Evolutionary conservation across 129 eudicot genomes (phyloP).

Genomic region (Chrysanthemum makinoi): DNA sequence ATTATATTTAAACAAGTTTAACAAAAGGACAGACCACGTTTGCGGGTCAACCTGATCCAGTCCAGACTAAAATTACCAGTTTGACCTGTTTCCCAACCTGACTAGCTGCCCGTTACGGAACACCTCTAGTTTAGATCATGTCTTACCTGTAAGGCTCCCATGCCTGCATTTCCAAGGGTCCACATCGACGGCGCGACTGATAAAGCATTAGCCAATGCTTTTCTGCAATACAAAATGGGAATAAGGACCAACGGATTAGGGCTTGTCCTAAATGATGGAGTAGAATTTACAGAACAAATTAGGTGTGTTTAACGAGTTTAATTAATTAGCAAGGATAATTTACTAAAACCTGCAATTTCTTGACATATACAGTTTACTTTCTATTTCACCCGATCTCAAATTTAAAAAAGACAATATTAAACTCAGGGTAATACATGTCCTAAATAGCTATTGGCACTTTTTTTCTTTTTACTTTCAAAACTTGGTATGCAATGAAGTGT

Average conservation of each 20-base stretch:
- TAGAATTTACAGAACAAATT: too few species aligned
- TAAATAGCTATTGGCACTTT: too few species aligned
- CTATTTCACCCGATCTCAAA: too few species aligned
- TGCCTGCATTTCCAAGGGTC: slow-evolving; percentile 99
- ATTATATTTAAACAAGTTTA: not conserved
- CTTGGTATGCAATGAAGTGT: too few species aligned
- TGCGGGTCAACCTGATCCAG: not conserved
- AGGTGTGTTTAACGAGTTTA: too few species aligned
- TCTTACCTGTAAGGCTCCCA: slow-evolving; percentile 98
- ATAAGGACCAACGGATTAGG: not conserved
- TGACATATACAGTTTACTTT: too few species aligned
- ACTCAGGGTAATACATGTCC: too few species aligned
- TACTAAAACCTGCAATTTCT: too few species aligned
- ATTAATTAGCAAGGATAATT: too few species aligned
- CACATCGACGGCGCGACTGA: slow-evolving; percentile 98
- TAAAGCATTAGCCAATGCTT: slow-evolving; percentile 95
- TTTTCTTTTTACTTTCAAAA: too few species aligned
- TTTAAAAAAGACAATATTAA: too few species aligned
- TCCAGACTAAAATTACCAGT: not conserved
- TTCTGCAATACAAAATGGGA: slow-evolving; percentile 41
- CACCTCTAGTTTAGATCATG: slow-evolving; percentile 3
- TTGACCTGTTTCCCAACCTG: not conserved
- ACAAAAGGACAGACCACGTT: not conserved
- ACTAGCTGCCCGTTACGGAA: not conserved
- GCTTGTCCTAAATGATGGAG: too few species aligned